Conservation (phyloP, 2,329 filamentous ascomycete genomes). For the Coniochaeta hoffmannii region DNA sequence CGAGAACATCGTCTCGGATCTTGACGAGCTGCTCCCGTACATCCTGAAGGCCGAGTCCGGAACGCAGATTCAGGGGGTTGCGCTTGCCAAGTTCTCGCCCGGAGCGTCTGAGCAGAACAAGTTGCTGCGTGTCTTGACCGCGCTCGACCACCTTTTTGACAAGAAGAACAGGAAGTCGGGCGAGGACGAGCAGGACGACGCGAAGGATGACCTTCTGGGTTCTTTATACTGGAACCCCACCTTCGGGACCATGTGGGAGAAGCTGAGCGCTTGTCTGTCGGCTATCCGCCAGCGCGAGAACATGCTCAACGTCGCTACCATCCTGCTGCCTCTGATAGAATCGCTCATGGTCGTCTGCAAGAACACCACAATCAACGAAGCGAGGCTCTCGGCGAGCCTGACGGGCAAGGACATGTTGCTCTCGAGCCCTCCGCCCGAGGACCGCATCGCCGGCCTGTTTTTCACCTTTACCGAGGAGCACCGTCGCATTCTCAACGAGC, state of each 20-base stretch:
- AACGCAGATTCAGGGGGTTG: conserved; percentile 91
- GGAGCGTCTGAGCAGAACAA: conserved; percentile 96
- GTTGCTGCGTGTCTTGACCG: conserved; percentile 82
- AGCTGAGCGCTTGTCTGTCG: conserved; percentile 79
- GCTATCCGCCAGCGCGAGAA: conserved; percentile 88
- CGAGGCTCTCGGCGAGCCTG: conserved; percentile 37
- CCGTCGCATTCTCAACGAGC: conserved; percentile 93
- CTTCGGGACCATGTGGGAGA: conserved; percentile 86
- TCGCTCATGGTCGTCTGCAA: conserved; percentile 99
- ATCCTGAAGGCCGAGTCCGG: conserved; percentile 81
- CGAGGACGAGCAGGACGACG: conserved; percentile 34
- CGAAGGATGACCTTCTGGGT: conserved; percentile 79
- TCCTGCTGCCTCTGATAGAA: conserved; percentile 88
- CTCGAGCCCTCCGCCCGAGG: conserved; percentile 71
- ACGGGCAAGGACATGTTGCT: conserved; percentile 60
- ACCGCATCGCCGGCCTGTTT: conserved; percentile 81
- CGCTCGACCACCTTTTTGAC: conserved; percentile 92
- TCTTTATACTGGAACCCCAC: conserved; percentile 86
- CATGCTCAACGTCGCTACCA: conserved; percentile 95
- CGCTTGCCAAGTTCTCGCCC: conserved; percentile 90
- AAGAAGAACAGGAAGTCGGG: conserved; percentile 59
- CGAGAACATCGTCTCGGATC: conserved; percentile 74
- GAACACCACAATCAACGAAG: conserved; percentile 78
- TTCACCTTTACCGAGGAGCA: conserved; percentile 98
- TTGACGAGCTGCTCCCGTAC: conserved; percentile 77